Conservation (phyloP, 371 early-diverging fungal genomes). For the Sanchytrium tribonematis region DNA sequence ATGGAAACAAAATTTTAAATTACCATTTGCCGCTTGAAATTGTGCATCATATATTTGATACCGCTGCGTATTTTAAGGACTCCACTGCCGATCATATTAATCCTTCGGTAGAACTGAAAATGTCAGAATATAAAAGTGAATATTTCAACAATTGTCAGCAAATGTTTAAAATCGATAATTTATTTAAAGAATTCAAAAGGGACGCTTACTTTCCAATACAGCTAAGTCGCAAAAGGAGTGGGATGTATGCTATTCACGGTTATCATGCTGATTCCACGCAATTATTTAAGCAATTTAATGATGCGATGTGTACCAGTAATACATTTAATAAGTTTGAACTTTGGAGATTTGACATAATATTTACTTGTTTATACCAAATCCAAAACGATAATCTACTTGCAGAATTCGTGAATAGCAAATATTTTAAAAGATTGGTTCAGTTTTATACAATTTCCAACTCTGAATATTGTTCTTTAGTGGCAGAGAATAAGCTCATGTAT, state of each 20-base stretch:
- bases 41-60: neutral
- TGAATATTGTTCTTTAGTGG: neutral
- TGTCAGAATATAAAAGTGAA: neutral
- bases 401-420: neutral
- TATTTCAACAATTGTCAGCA: neutral
- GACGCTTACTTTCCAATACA: neutral
- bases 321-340: neutral
- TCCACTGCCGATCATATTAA: neutral
- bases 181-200: neutral
- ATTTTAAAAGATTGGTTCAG: neutral
- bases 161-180: neutral
- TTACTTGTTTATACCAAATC: neutral
- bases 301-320: neutral
- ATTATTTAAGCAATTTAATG: neutral
- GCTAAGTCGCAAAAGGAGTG: neutral
- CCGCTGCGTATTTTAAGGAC: neutral
- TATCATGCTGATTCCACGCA: neutral
- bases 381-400: neutral
- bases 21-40: neutral
- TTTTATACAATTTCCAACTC: neutral
- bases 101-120: neutral
- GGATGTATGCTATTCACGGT: neutral
- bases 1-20: neutral
- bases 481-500: neutral
- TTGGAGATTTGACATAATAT: neutral